Evolutionary conservation across 805 yeast genomes (phyloP).

Genomic region (Metschnikowia borealis): DNA sequence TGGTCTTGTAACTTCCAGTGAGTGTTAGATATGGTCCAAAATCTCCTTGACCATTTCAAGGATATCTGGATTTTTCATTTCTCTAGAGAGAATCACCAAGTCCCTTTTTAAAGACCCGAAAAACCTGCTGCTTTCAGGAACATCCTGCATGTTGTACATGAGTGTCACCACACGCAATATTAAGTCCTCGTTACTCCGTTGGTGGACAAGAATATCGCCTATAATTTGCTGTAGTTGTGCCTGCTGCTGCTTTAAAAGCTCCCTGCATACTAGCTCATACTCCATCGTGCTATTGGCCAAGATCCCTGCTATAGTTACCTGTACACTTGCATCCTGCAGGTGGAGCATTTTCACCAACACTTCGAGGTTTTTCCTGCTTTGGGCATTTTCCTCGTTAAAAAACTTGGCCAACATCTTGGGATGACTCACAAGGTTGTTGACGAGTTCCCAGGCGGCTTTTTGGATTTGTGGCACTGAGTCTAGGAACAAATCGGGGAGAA

Average conservation of each 20-base stretch:
- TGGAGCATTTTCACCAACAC: conserved; percentile 32
- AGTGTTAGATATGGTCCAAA: too few relatives aligned
- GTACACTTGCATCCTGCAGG: conserved; percentile 26
- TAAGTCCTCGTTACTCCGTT: conserved; percentile 24
- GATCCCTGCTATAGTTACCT: conserved; percentile 30
- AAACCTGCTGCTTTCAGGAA: background rate
- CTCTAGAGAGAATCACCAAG: conserved; percentile 1
- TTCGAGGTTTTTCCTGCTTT: conserved; percentile 30
- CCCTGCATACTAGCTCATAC: conserved; percentile 31
- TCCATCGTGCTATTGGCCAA: conserved; percentile 40
- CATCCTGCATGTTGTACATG: background rate
- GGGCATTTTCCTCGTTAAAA: conserved; percentile 48
- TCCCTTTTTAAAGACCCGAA: conserved; percentile 5
- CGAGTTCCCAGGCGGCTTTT: conserved; percentile 57
- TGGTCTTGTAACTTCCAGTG: too few relatives aligned
- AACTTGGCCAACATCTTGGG: conserved; percentile 47
- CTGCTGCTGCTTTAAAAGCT: conserved; percentile 17
- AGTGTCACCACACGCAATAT: conserved; percentile 24
- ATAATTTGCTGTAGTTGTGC: conserved; percentile 16
- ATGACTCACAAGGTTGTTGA: conserved; percentile 52
- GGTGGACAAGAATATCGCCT: conserved; percentile 22
- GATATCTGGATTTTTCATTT: conserved; percentile 6
- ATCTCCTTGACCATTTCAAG: conserved; percentile 13
- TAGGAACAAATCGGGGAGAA: conserved; percentile 40
- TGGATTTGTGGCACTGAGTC: conserved; percentile 45